phyloP scores from a whole-genome alignment of 1,284 basidiomycete species.

The Boletus smithii region DNA sequence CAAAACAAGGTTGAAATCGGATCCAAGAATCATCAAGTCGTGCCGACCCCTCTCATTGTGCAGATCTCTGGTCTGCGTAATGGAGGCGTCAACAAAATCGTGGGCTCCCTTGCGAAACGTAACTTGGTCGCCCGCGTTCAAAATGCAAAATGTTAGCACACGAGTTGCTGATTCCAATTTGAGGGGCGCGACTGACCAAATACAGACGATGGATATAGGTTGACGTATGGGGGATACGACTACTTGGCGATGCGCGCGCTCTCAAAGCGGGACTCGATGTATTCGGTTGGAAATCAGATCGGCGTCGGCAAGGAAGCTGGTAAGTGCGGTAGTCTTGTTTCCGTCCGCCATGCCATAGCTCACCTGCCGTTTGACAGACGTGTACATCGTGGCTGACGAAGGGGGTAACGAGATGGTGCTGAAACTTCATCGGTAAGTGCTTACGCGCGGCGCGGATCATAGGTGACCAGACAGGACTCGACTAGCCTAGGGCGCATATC shows the following conservation, averaged over 20 bases:
- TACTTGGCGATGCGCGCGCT: constrained; percentile 92
- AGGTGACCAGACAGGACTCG: constrained; percentile 8
- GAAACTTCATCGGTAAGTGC: constrained; percentile 81
- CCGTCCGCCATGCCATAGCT: constrained; percentile 1
- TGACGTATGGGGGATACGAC: constrained; percentile 98
- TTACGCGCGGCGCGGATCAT: background rate
- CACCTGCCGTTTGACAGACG: constrained; percentile 47
- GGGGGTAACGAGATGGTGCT: constrained; percentile 85
- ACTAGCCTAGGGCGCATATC: constrained; percentile 91
- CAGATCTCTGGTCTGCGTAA: constrained; percentile 89
- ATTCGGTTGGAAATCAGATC: constrained; percentile 94
- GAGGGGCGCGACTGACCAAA: constrained; percentile 7
- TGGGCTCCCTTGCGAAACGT: constrained; percentile 88
- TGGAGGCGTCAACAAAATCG: constrained; percentile 91
- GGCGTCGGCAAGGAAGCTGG: constrained; percentile 98
- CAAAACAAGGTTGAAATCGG: constrained; percentile 89
- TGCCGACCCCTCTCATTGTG: constrained; percentile 85
- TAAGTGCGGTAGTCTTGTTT: constrained; percentile 30
- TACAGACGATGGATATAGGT: constrained; percentile 91
- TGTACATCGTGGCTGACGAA: constrained; percentile 87
- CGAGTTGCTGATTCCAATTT: background rate
- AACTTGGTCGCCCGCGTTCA: constrained; percentile 88
- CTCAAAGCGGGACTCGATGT: constrained; percentile 82
- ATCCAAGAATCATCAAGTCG: constrained; percentile 96
- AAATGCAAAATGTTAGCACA: constrained; percentile 79